These are phyloP conservation scores for Botrytis pseudocinerea DNA, from an alignment of 2,329 filamentous ascomycete genomes.

Conservation along the genomic window DNA sequence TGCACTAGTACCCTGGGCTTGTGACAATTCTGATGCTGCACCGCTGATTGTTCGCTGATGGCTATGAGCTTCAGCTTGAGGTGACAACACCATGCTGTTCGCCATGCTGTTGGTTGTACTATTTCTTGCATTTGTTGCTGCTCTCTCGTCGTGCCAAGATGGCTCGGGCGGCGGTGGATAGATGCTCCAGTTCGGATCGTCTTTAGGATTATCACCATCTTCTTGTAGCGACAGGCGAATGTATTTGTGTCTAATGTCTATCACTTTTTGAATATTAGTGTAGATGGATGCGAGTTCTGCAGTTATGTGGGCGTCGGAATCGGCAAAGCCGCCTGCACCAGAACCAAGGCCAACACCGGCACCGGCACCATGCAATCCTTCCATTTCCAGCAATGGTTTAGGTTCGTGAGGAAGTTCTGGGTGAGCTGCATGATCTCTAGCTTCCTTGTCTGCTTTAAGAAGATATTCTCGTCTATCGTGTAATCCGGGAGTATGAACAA, in stretches of 20 bases:
- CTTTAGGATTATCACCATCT: constrained; percentile 82
- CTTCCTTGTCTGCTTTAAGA: constrained; percentile 37
- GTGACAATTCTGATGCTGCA: constrained; percentile 2
- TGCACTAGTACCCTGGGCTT: constrained; percentile 41
- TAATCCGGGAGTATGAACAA: constrained; percentile 17
- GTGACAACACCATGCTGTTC: constrained; percentile 40
- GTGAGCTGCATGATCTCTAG: constrained; percentile 49
- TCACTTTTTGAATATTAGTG: constrained; percentile 83
- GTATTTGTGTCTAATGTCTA: constrained; percentile 87
- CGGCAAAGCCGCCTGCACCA: constrained; percentile 62
- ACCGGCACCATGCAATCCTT: constrained; percentile 58
- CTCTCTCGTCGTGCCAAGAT: constrained; percentile 68
- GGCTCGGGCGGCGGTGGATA: constrained; percentile 92
- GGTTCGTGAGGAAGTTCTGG: constrained; percentile 55
- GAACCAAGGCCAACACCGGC: constrained; percentile 62
- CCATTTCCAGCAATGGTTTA: constrained; percentile 52
- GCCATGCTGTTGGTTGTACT: constrained; percentile 51
- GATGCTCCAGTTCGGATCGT: constrained; percentile 78
- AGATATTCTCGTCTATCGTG: constrained; percentile 33
- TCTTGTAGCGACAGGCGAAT: constrained; percentile 82
- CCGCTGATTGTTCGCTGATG: constrained; percentile 24
- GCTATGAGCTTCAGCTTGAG: constrained; percentile 35
- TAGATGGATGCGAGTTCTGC: constrained; percentile 85
- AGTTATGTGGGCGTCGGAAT: constrained; percentile 77
- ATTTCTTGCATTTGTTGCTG: constrained; percentile 40